These are phyloP conservation scores for Sugiyamaella sp. DNA, from an alignment of 1,139 yeast genomes.

Conservation along the genomic window DNA sequence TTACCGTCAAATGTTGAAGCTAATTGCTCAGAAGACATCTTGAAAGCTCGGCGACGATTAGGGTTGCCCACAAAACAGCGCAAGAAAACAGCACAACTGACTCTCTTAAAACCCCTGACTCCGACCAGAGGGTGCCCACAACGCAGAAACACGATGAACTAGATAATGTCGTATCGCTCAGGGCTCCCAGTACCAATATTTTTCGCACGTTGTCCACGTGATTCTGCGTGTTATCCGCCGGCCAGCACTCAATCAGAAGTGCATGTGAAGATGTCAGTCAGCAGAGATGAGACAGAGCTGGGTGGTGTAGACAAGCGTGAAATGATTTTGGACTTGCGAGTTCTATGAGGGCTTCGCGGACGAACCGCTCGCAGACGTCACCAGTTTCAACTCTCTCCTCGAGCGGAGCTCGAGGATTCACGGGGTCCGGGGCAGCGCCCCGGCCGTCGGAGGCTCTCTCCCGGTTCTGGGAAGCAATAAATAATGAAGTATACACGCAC, in stretches of 20 bases:
- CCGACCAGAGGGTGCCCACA: background rate
- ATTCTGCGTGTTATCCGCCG: constrained; percentile 3
- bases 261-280: constrained; percentile 12
- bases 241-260: too few species aligned
- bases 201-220: constrained; percentile 18
- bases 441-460: background rate
- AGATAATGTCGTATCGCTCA: background rate
- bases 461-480: background rate
- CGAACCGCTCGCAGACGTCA: too few species aligned
- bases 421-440: constrained; percentile 1
- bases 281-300: too few species aligned
- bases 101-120: background rate
- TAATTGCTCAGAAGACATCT: constrained; percentile 18
- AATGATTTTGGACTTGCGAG: too few species aligned
- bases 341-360: too few species aligned
- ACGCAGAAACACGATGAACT: background rate
- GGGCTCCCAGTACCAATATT: background rate
- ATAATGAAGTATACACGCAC: background rate
- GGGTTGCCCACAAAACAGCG: background rate
- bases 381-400: background rate
- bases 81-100: background rate
- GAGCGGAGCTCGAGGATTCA: background rate
- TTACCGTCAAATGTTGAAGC: constrained; percentile 31
- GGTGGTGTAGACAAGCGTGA: too few species aligned
- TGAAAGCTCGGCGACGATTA: background rate